Conservation (phyloP, 805 yeast genomes). For the Torulaspora quercuum region DNA sequence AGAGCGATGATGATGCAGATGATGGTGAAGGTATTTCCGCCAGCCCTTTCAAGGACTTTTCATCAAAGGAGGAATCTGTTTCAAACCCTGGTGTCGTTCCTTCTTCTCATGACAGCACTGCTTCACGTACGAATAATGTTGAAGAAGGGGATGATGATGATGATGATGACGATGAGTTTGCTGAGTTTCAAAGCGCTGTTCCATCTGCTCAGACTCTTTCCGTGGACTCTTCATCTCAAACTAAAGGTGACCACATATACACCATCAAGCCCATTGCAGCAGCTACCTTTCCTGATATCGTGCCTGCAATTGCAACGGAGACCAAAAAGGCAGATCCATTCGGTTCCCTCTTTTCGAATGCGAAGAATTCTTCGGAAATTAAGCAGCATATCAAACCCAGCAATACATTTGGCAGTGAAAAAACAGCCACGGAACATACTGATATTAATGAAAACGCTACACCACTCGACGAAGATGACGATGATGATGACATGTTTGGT, state of each 20-base stretch:
- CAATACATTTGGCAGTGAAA: too few relatives aligned
- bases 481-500: constrained; percentile 37
- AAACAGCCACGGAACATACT: too few relatives aligned
- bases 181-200: constrained; percentile 71
- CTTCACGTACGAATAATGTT: background rate
- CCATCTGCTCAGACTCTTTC: constrained; percentile 39
- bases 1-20: constrained; percentile 49
- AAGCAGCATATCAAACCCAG: constrained; percentile 16
- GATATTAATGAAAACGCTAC: too few relatives aligned
- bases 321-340: constrained; percentile 60
- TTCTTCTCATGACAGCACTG: constrained; percentile 68
- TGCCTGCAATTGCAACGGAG: constrained; percentile 39
- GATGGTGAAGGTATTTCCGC: constrained; percentile 26
- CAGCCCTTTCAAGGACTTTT: constrained; percentile 12
- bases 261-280: constrained; percentile 25
- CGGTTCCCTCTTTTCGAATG: constrained; percentile 63
- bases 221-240: constrained; percentile 11
- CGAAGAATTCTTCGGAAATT: constrained; percentile 45
- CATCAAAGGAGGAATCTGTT: constrained; percentile 2
- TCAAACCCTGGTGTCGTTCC: constrained; percentile 28
- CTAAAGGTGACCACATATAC: constrained; percentile 12
- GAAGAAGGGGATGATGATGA: constrained; percentile 33
- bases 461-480: constrained; percentile 19
- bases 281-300: constrained; percentile 24
- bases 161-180: constrained; percentile 72